phyloP scores from a whole-genome alignment of 805 yeast species.

The Saturnispora gosingensis region DNA sequence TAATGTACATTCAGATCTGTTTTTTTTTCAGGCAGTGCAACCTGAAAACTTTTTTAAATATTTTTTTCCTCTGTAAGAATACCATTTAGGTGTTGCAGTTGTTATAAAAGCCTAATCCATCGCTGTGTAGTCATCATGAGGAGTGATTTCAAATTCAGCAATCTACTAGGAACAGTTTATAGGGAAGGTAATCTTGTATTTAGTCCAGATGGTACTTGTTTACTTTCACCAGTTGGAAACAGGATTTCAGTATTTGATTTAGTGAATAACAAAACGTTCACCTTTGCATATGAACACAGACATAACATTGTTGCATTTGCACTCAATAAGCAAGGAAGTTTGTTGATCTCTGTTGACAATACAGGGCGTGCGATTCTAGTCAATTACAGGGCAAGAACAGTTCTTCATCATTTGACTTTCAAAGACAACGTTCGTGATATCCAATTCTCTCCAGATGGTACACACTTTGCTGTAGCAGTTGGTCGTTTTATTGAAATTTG shows the following conservation, averaged over 20 bases:
- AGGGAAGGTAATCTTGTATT: conserved; percentile 84
- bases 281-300: conserved; percentile 88
- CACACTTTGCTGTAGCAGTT: conserved; percentile 74
- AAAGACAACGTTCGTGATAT: conserved; percentile 66
- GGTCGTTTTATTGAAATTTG: conserved; percentile 84
- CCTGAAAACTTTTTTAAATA: neutral
- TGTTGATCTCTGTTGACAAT: conserved; percentile 73
- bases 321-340: conserved; percentile 70
- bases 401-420: conserved; percentile 89
- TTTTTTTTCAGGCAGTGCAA: conserved; percentile 3
- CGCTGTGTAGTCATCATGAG: conserved; percentile 40
- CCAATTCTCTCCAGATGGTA: conserved; percentile 84
- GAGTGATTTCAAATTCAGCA: conserved; percentile 82
- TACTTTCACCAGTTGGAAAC: conserved; percentile 91
- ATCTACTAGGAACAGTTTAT: conserved; percentile 89
- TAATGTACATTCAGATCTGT: neutral
- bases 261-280: conserved; percentile 73
- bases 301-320: conserved; percentile 74
- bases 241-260: conserved; percentile 84
- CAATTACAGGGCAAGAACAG: conserved; percentile 74
- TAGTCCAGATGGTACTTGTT: conserved; percentile 75
- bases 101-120: neutral
- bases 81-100: neutral
- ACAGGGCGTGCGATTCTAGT: conserved; percentile 92
- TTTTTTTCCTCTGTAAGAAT: neutral